phyloP scores from a whole-genome alignment of 164 flowering plant genomes.

The Vitis labrusca region DNA sequence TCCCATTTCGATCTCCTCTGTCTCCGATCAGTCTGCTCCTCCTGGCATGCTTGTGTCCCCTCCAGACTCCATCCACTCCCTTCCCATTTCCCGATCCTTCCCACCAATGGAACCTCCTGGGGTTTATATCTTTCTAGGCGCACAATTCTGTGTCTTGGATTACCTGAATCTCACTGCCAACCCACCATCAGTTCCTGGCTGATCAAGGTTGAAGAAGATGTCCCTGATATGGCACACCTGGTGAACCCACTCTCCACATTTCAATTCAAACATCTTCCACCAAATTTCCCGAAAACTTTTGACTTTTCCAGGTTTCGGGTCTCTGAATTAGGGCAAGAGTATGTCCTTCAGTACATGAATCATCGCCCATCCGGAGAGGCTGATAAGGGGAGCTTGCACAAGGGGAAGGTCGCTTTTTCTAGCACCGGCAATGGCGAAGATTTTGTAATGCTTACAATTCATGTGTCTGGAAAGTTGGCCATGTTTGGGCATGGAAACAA shows the following conservation, averaged over 20 bases:
- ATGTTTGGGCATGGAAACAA: conserved; percentile 45
- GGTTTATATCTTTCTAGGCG: conserved; percentile 54
- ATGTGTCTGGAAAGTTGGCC: conserved; percentile 66
- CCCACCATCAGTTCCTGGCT: conserved; percentile 33
- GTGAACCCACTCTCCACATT: conserved; percentile 42
- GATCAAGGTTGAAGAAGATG: conserved; percentile 47
- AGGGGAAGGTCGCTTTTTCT: conserved; percentile 58
- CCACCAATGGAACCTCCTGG: conserved; percentile 34
- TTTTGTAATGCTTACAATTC: conserved; percentile 52
- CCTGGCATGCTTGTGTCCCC: conserved; percentile 50
- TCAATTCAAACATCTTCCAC: conserved; percentile 23
- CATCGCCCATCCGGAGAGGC: conserved; percentile 26
- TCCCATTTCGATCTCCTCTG: conserved; percentile 42
- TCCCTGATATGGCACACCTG: conserved; percentile 21
- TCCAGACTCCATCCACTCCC: conserved; percentile 23
- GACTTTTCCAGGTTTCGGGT: conserved; percentile 30
- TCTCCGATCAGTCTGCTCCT: conserved; percentile 61
- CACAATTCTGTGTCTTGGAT: conserved; percentile 30
- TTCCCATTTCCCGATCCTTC: conserved; percentile 38
- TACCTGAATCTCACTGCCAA: conserved; percentile 7
- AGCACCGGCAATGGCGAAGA: conserved; percentile 5
- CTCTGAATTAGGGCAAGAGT: conserved; percentile 45
- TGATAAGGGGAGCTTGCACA: conserved; percentile 39
- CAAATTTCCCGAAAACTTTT: conserved; percentile 26
- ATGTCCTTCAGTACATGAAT: conserved; percentile 40